These are phyloP conservation scores for Diatrype stigma DNA, from an alignment of 2,329 filamentous ascomycete species.

Conservation along the genomic window DNA sequence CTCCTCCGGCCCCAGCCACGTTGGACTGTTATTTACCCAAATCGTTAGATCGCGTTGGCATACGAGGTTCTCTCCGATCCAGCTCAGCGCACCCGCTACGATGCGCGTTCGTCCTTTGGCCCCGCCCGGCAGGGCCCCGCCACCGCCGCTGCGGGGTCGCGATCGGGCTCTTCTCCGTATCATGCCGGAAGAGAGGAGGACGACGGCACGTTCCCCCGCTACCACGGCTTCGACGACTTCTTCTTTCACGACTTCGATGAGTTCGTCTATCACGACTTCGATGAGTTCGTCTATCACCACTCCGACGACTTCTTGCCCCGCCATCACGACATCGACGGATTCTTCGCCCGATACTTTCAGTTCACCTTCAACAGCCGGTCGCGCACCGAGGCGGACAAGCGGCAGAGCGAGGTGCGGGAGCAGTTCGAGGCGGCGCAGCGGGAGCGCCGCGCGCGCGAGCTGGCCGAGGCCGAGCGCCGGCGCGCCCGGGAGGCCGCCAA, in stretches of 20 bases:
- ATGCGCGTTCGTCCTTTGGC: slow-evolving; percentile 4
- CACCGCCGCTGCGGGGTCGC: too few species aligned
- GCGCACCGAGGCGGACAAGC: not conserved
- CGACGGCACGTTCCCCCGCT: too few species aligned
- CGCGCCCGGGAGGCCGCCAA: slow-evolving; percentile 5
- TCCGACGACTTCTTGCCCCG: too few species aligned
- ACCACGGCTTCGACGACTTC: not conserved
- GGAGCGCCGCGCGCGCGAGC: slow-evolving; percentile 1
- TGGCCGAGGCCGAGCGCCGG: slow-evolving; percentile 2
- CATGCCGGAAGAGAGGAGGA: too few species aligned
- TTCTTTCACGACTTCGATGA: too few species aligned
- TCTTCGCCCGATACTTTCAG: too few species aligned
- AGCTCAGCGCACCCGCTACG: slow-evolving; percentile 15
- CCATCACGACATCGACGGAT: too few species aligned
- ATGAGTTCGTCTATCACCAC: too few species aligned
- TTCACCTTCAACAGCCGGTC: not conserved
- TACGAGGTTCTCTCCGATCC: slow-evolving; percentile 20
- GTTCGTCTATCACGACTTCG: not conserved
- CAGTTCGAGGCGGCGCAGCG: not conserved
- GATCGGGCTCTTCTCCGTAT: too few species aligned
- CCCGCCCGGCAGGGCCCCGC: not conserved
- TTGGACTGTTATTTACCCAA: not conserved
- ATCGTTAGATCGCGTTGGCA: slow-evolving; percentile 18
- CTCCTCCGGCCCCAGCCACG: not conserved
- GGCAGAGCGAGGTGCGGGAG: not conserved